phyloP scores from a whole-genome alignment of 192 early-diverging fungal species.

The Backusella luteola region DNA sequence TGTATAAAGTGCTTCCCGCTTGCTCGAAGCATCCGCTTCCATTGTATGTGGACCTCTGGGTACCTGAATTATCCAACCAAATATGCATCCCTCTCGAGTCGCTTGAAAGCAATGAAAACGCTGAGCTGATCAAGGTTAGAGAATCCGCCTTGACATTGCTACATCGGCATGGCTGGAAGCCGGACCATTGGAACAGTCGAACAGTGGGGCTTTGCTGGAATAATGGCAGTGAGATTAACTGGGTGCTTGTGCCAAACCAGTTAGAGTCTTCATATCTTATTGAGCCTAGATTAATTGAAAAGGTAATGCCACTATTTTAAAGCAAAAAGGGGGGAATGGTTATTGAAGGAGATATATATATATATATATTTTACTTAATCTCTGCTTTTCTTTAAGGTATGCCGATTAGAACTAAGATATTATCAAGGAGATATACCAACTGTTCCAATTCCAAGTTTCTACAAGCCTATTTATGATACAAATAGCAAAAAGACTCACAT shows the following conservation, averaged over 20 bases:
- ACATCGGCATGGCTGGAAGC: not conserved
- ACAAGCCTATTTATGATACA: not conserved
- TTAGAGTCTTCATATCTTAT: not conserved
- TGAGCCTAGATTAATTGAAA: slow-evolving; percentile 11
- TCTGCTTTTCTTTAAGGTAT: not conserved
- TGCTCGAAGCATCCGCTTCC: not conserved
- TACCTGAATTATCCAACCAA: not conserved
- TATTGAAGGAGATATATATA: no score
- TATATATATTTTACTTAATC: no score
- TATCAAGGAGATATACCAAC: not conserved
- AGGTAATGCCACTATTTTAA: not conserved
- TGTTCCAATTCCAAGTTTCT: not conserved
- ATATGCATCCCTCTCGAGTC: not conserved
- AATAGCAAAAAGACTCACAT: not conserved
- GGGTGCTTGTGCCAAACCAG: not conserved
- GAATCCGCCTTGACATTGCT: not conserved
- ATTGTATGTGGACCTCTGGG: not conserved
- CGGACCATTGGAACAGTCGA: not conserved
- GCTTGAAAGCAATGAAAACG: not conserved
- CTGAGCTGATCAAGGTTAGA: not conserved
- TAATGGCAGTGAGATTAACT: not conserved
- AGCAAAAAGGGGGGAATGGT: not conserved
- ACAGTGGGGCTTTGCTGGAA: not conserved
- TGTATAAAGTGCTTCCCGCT: not conserved
- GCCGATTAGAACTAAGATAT: not conserved